Evolutionary conservation across 164 flowering plant genomes (phyloP).

Genomic region (Paratinospora sagittata): DNA sequence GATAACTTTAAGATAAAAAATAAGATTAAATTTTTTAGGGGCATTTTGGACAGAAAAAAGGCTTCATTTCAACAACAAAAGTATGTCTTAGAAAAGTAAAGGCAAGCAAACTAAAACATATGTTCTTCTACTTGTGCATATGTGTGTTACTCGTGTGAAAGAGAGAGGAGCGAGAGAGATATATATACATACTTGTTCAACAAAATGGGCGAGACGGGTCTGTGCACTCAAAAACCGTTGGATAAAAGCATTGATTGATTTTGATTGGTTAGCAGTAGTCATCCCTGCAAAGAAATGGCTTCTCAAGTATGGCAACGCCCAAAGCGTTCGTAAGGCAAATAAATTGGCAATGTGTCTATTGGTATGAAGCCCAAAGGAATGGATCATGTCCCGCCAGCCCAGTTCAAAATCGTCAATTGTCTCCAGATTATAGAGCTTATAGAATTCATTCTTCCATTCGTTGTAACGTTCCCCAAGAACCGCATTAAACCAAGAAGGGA

Average conservation of each 20-base stretch:
- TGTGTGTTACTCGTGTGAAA: not conserved
- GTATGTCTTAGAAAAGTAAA: too few relatives aligned
- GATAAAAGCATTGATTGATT: conserved; percentile 83
- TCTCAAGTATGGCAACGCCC: conserved; percentile 89
- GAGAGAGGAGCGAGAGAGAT: not conserved
- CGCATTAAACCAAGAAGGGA: conserved; percentile 97
- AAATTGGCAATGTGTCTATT: conserved; percentile 74
- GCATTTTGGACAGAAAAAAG: too few relatives aligned
- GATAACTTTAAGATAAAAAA: too few relatives aligned
- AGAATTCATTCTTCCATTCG: conserved; percentile 86
- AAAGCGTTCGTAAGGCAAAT: conserved; percentile 52
- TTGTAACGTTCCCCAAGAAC: conserved; percentile 84
- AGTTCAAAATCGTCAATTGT: conserved; percentile 72
- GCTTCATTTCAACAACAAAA: too few relatives aligned
- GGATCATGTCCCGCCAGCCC: conserved; percentile 85
- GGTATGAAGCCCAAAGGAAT: conserved; percentile 62
- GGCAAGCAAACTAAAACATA: too few relatives aligned
- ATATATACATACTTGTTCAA: conserved; percentile 62
- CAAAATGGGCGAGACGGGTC: conserved; percentile 75
- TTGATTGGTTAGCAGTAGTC: conserved; percentile 63
- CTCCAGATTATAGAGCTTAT: conserved; percentile 75
- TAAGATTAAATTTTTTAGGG: too few relatives aligned
- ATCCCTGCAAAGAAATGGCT: conserved; percentile 87
- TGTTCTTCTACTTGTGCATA: too few relatives aligned
- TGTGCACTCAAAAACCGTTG: conserved; percentile 86